Evolutionary conservation across 495 filamentous ascomycete genomes (phyloP), one percentile per base, ranked within the genome.

Genomic region (Sordaria brevicollis): DNA sequence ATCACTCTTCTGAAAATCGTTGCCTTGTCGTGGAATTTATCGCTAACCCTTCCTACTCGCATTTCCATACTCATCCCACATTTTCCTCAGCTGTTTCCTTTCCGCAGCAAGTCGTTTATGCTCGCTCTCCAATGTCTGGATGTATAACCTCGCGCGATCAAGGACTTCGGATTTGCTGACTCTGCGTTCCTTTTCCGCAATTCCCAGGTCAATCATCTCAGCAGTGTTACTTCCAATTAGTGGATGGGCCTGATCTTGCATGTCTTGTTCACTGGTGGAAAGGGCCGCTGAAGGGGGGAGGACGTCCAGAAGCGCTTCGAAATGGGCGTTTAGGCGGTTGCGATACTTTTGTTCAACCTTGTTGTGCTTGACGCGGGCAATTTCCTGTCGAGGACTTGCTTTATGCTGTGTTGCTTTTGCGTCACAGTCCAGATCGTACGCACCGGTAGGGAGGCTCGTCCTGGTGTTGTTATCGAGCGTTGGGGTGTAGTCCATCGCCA

Each of bases 81-180:
- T 10, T 33, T 35, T 7, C 21, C 41, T 67, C 57, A 76, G 43
- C 69, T 72, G 72, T 41, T 54, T 39, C 66, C 54, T 35, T 57
- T 76, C 72, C 35, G 70, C 70, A 43, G 67, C 25, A 37, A 74
- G 57, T 35, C 72, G 36, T 37, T n/a, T 19, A 4, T 69, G 33
- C n/a, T 72, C 67, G 19, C 21, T 49, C 72, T 76, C 71, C 67
- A 76, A 37, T 31, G 69, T 37, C 67, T 69, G 66, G 39, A 79
- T 79, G 57, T 75, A 71, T 54, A 68, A 5, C 13, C 74, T 67
- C 10, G 79, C 77, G 11, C 72, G 71, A 25, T 77, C 74, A 36
- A 80, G 70, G 49, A 80, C 77, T 34, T 80, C 77, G 1, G 71
- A 74, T 54, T 80, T 80, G 68, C 75, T 78, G 13, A 78, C 68